phyloP scores from a whole-genome alignment of 257 asterid species.

The Jacaranda copaia region DNA sequence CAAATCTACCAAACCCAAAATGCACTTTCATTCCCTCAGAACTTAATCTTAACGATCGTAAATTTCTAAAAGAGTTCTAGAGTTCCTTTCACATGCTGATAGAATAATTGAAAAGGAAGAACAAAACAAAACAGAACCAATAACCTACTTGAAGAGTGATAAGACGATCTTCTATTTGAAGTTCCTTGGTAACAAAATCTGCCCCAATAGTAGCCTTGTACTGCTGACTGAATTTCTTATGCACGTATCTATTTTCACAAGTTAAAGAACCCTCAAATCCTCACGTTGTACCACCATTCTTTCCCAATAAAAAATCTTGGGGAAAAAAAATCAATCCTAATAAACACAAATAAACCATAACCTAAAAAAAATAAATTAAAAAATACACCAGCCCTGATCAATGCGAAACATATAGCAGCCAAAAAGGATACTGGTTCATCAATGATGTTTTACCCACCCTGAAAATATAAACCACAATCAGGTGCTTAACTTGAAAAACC shows the following conservation, averaged over 20 bases:
- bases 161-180: slow-evolving; percentile 89
- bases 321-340: slow-evolving; percentile 2
- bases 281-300: too few species aligned
- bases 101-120: neutral
- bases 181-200: slow-evolving; percentile 96
- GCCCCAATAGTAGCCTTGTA: slow-evolving; percentile 99
- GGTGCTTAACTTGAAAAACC: slow-evolving; percentile 3
- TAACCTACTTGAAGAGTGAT: slow-evolving; percentile 91
- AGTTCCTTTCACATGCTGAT: slow-evolving; percentile 6
- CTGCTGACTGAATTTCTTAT: slow-evolving; percentile 95
- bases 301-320: slow-evolving; percentile 1
- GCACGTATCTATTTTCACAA: slow-evolving; percentile 68
- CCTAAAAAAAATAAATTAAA: neutral
- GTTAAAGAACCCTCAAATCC: slow-evolving; percentile 49
- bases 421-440: slow-evolving; percentile 93
- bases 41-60: neutral
- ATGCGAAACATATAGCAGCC: neutral
- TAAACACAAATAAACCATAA: neutral
- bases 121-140: neutral
- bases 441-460: slow-evolving; percentile 99
- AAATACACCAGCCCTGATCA: slow-evolving; percentile 20
- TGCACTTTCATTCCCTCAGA: neutral
- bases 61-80: neutral
- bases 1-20: slow-evolving; percentile 65
- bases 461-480: slow-evolving; percentile 35